Percentiles rank a stretch among this genome's conserved stretches.
Evolutionary conservation across 2,329 filamentous ascomycete species (phyloP).

Genomic region (Fusarium cyanostomum): DNA sequence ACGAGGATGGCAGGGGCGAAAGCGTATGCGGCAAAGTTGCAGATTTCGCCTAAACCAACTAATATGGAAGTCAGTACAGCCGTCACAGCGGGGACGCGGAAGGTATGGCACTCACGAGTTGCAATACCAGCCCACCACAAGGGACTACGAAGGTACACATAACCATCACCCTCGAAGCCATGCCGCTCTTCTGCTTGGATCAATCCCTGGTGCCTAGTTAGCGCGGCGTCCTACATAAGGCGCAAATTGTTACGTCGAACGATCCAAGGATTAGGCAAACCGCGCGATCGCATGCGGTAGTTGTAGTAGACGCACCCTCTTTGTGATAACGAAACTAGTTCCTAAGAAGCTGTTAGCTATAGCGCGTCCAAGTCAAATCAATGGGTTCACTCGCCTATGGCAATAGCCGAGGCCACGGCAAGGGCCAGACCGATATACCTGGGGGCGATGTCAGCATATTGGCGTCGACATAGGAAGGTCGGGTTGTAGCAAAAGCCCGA

Average conservation of each 20-base stretch:
- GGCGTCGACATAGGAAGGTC: background rate
- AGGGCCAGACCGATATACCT: slow-evolving; percentile 82
- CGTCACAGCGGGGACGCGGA: background rate
- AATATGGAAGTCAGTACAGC: slow-evolving; percentile 34
- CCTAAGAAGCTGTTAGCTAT: slow-evolving; percentile 60
- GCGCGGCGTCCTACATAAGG: background rate
- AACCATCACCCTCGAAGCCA: slow-evolving; percentile 97
- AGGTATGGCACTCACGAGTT: slow-evolving; percentile 73
- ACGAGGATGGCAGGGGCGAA: slow-evolving; percentile 99
- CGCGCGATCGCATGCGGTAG: background rate
- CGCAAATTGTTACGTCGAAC: background rate
- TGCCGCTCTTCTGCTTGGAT: slow-evolving; percentile 90
- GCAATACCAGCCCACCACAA: slow-evolving; percentile 96
- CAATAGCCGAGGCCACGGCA: slow-evolving; percentile 78
- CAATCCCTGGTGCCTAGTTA: slow-evolving; percentile 69
- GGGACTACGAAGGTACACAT: slow-evolving; percentile 92
- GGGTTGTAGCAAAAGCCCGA: slow-evolving; percentile 7
- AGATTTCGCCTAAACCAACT: slow-evolving; percentile 94
- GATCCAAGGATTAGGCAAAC: background rate
- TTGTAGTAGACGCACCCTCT: slow-evolving; percentile 73
- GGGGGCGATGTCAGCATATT: slow-evolving; percentile 29
- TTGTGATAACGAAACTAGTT: slow-evolving; percentile 98
- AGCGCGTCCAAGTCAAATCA: background rate
- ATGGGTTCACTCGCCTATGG: slow-evolving; percentile 69
- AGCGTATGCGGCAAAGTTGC: slow-evolving; percentile 97